Evolutionary conservation across 768 basidiomycete species (phyloP).

Genomic region (Mycena filopes): DNA sequence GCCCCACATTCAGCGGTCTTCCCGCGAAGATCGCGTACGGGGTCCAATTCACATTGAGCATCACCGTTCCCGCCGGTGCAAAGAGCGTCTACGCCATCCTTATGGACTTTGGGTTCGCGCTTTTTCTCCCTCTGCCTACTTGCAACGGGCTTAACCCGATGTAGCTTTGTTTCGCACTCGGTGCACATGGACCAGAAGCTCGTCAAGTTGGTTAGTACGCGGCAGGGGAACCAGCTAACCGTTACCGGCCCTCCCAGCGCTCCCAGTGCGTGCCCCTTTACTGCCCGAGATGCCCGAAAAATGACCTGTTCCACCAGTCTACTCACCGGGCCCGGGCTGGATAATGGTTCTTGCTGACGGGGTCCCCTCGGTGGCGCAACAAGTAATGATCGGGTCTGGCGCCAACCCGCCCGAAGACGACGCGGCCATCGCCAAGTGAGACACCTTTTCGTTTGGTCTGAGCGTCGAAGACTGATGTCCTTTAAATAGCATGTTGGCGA

Average conservation of each 20-base stretch:
- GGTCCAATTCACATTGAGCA: constrained; percentile 26
- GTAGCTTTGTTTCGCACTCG: constrained; percentile 32
- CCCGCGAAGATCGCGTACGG: constrained; percentile 30
- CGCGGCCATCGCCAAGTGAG: constrained; percentile 29
- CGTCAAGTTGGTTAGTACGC: constrained; percentile 30
- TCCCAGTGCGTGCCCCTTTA: not conserved
- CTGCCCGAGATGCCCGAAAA: not conserved
- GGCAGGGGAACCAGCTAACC: constrained; percentile 19
- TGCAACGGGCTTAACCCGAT: constrained; percentile 2
- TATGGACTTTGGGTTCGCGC: constrained; percentile 25
- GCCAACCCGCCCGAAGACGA: constrained; percentile 28
- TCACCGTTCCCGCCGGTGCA: constrained; percentile 23
- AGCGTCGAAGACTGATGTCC: not conserved
- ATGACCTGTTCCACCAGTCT: constrained; percentile 14
- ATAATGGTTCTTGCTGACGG: constrained; percentile 29
- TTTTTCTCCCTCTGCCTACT: not conserved
- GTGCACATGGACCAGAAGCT: constrained; percentile 36
- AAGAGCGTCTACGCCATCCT: constrained; percentile 23
- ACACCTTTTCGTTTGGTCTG: not conserved
- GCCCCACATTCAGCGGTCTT: constrained; percentile 29
- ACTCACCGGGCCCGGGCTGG: constrained; percentile 32
- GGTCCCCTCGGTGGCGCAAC: constrained; percentile 28
- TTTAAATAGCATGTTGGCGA: constrained; percentile 24
- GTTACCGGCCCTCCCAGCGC: constrained; percentile 32
- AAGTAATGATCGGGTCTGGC: constrained; percentile 31